Conservation (phyloP, 1,284 basidiomycete genomes). For the Xerocomus cyaneibrunnescens region DNA sequence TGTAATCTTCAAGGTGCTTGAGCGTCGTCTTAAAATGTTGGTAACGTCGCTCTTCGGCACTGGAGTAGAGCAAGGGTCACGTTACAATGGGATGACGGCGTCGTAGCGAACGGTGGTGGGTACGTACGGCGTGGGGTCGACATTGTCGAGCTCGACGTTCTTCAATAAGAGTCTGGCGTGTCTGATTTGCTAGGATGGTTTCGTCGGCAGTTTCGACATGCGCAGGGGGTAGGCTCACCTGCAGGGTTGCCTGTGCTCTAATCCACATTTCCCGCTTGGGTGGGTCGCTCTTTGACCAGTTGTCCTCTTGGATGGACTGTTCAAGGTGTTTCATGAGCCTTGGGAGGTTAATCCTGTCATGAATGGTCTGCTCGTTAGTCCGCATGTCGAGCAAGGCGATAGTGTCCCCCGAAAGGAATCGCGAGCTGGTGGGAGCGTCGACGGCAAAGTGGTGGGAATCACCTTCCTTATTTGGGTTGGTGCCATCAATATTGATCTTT, state of each 20-base stretch:
- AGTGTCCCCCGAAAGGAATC: not conserved
- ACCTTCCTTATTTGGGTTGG: constrained; percentile 20
- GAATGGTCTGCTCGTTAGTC: constrained; percentile 43
- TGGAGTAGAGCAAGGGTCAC: constrained; percentile 18
- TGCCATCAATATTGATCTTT: constrained; percentile 24
- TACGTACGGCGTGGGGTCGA: constrained; percentile 47
- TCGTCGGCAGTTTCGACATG: not conserved
- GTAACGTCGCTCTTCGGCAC: constrained; percentile 42
- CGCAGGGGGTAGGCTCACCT: constrained; percentile 42
- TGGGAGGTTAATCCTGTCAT: constrained; percentile 68
- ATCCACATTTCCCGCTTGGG: constrained; percentile 49
- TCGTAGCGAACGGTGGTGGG: not conserved
- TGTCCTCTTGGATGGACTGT: constrained; percentile 47
- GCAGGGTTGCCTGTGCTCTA: constrained; percentile 53
- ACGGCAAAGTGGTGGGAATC: constrained; percentile 16
- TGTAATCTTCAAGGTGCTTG: constrained; percentile 51
- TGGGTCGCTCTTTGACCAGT: constrained; percentile 45
- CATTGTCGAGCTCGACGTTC: constrained; percentile 52
- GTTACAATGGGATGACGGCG: not conserved
- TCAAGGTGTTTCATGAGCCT: constrained; percentile 64
- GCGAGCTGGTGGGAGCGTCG: not conserved
- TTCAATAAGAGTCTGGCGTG: constrained; percentile 58
- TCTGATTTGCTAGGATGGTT: constrained; percentile 54
- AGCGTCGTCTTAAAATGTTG: constrained; percentile 49
- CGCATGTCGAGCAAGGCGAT: constrained; percentile 18